Evolutionary conservation across 2,329 filamentous ascomycete genomes (phyloP).

Genomic region (Fusarium beomiforme): DNA sequence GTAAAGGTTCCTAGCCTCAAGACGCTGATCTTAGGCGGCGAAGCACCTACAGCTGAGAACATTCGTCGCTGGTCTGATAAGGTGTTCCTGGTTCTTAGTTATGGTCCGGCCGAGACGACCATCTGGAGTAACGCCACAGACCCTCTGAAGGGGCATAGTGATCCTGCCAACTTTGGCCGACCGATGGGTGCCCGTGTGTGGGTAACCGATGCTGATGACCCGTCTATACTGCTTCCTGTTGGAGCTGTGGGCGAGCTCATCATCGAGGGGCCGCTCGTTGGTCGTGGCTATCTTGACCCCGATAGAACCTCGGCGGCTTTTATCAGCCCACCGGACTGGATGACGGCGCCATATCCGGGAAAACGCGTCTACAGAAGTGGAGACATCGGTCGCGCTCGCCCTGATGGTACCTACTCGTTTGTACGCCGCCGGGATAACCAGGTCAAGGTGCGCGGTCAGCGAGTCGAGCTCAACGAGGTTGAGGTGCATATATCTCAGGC

Average conservation of each 20-base stretch:
- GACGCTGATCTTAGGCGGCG: not conserved
- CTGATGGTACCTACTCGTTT: slow-evolving; percentile 5
- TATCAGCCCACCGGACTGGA: not conserved
- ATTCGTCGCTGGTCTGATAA: not conserved
- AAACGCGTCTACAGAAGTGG: not conserved
- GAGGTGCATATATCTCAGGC: not conserved
- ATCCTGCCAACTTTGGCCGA: not conserved
- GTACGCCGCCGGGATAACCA: slow-evolving; percentile 42
- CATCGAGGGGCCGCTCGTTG: not conserved
- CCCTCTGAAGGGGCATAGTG: not conserved
- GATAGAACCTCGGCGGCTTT: not conserved
- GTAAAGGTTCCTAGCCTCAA: not conserved
- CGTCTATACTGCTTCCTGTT: not conserved
- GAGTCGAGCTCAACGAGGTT: slow-evolving; percentile 15
- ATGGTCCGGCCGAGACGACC: not conserved
- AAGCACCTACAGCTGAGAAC: not conserved
- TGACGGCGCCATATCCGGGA: not conserved
- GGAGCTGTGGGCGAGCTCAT: not conserved
- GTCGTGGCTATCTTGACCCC: not conserved
- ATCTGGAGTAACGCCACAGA: not conserved
- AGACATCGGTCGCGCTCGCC: not conserved
- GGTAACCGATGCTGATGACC: not conserved
- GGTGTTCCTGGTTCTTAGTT: not conserved
- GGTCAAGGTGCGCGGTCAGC: slow-evolving; percentile 44
- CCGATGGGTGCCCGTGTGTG: not conserved